Base-by-base conservation (phyloP, 768 basidiomycete species). In the Leucocoprinus leucothites region DNA sequence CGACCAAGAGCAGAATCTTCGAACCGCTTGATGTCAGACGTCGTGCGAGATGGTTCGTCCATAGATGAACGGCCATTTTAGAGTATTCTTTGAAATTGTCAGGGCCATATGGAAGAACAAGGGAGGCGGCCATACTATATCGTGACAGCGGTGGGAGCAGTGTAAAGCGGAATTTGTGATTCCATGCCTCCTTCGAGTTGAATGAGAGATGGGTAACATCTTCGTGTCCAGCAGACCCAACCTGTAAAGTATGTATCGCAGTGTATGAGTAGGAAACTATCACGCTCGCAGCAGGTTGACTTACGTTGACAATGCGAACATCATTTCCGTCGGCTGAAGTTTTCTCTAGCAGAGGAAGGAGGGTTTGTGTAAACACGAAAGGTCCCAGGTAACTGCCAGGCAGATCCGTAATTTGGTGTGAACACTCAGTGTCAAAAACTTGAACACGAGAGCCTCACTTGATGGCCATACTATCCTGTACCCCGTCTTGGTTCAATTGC, bases 361-460 rank as follows among this genome's bases (percentile, higher is more conserved):
- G 60, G 8, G 64, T 64, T 28, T 57, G 61, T 3, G 64, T 67
- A 40, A 67, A 67, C 1, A 65, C 64, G 42, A 64, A 65, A 3
- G 61, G 66, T 2, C 61, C 57, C 18, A 64, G 31, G 22, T 66
- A 65, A 31, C 31, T 31, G 31, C 5, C 31, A 11, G 11, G 11
- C 31, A 31, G 31, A n/a, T n/a, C n/a, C n/a, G n/a, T n/a, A 35
- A 25, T 13, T 31, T 26, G 28, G 51, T 8, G 43, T 2, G 26
- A 25, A 31, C 47, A 26, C 35, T n/a, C n/a, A n/a, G n/a, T n/a
- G n/a, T n/a, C n/a, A n/a, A n/a, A n/a, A n/a, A n/a, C n/a, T n/a
- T n/a, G n/a, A n/a, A n/a, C n/a, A 31, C 31, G 6, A 31, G 11
- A 5, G 11, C 6, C 31, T 31, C 11, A 31, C 31, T 31, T 31